Base-by-base conservation (phyloP, 306 rosid genomes). In the Prosopis cineraria region DNA sequence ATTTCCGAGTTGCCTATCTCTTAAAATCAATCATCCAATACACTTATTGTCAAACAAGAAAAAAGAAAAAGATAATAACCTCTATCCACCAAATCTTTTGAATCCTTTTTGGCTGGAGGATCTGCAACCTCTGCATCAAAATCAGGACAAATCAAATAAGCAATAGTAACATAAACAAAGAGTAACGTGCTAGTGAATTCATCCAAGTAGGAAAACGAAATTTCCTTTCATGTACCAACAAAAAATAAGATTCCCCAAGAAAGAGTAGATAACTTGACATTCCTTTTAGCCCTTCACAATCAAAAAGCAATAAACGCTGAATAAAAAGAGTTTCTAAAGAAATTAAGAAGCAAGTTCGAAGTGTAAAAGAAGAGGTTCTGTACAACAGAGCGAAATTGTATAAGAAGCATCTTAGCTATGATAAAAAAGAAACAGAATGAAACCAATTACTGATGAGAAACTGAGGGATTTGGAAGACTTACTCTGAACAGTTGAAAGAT, bases 81-180 rank as follows among this genome's bases (percentile, higher is more conserved):
- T 84, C 73, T 86, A 71, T 84, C 84, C 29, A 27, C 68, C 48
- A 84, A 73, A 58, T 62, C 89, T 53, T 31, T 87, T 10, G 65
- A 0, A 48, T 52, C 80, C n/a, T 85, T 85, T 73, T 77, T 85
- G 31, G 25, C 60, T 27, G 39, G 44, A 68, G 85, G 37, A 74
- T 82, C 89, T 16, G 77, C 82, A 82, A 71, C 74, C 55, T 86
- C 93, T 91, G 86, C 5, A 64, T 7, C n/a, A 20, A 73, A 66
- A 59, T 47, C 8, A 73, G 3, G n/a, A 36, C 3, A 10, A 20
- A 8, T 34, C 56, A 65, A 70, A 55, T 75, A 27, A 71, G 36
- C 2, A 36, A 10, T 5, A 58, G 16, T 48, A 16, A 16, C 48
- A 60, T n/a, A 60, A 30, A 60, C 67, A 58, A 11, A 19, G 4